These are phyloP conservation scores for Inga leiocalycina DNA, from an alignment of 306 rosid species.

Conservation along the genomic window DNA sequence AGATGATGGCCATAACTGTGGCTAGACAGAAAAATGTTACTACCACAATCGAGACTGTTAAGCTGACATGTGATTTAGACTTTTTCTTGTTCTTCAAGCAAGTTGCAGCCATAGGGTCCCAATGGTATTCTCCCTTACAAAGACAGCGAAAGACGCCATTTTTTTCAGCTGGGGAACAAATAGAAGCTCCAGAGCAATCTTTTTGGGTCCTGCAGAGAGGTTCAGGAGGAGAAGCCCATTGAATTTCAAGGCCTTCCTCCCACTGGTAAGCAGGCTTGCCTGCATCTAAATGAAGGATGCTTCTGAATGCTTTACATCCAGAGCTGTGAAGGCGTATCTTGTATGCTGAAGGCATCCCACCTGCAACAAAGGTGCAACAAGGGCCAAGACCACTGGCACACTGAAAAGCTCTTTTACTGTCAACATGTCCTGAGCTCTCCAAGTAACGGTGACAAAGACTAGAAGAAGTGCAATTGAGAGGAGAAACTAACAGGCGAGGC, in stretches of 20 bases:
- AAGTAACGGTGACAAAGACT: slow-evolving; percentile 83
- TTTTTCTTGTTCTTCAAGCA: slow-evolving; percentile 57
- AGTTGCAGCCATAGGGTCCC: slow-evolving; percentile 65
- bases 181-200: slow-evolving; percentile 65
- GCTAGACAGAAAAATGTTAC: slow-evolving; percentile 53
- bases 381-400: slow-evolving; percentile 70
- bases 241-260: slow-evolving; percentile 94
- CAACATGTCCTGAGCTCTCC: slow-evolving; percentile 67
- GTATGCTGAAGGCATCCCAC: slow-evolving; percentile 90
- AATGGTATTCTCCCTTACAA: slow-evolving; percentile 60
- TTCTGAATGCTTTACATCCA: slow-evolving; percentile 90
- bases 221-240: slow-evolving; percentile 79
- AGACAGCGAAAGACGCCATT: slow-evolving; percentile 52
- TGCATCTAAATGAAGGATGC: slow-evolving; percentile 69
- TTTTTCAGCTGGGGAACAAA: slow-evolving; percentile 45
- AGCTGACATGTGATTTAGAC: slow-evolving; percentile 42
- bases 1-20: slow-evolving; percentile 40
- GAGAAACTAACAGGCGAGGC: slow-evolving; percentile 84
- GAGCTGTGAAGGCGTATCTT: slow-evolving; percentile 85
- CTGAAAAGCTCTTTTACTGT: slow-evolving; percentile 42
- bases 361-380: slow-evolving; percentile 87
- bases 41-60: slow-evolving; percentile 50
- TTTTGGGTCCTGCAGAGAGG: slow-evolving; percentile 65
- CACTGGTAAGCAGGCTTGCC: slow-evolving; percentile 64
- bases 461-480: slow-evolving; percentile 85